These are phyloP conservation scores for Trichoderma citrinoviride DNA, from an alignment of 2,329 filamentous ascomycete species.

Conservation along the genomic window DNA sequence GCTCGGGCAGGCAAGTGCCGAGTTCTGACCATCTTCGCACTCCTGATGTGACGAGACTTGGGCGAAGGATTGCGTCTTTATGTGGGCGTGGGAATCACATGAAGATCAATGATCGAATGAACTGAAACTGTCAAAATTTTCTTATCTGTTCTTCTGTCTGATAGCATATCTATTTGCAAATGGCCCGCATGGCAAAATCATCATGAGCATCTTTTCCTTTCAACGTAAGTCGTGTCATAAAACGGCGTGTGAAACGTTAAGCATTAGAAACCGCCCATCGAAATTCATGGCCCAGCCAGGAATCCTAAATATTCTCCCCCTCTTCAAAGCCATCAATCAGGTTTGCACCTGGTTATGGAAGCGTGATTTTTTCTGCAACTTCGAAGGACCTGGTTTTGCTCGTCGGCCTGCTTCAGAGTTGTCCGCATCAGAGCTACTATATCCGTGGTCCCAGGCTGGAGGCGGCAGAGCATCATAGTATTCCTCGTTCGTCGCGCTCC, in stretches of 20 bases:
- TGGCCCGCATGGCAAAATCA: conserved; percentile 13
- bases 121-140: not conserved
- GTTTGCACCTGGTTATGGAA: conserved; percentile 5
- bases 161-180: conserved; percentile 12
- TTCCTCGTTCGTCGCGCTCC: not conserved
- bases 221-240: conserved; percentile 19
- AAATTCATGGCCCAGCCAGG: not conserved
- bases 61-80: not conserved
- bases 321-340: not conserved
- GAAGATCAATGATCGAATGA: not conserved
- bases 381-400: conserved; percentile 8
- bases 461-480: conserved; percentile 3
- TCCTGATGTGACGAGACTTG: not conserved
- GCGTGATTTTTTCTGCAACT: conserved; percentile 16
- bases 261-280: conserved; percentile 1
- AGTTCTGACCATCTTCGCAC: not conserved
- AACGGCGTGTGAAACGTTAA: conserved; percentile 19
- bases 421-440: conserved; percentile 21
- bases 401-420: not conserved
- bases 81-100: not conserved
- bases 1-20: not conserved
- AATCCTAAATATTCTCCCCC: not conserved
- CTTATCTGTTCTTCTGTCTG: not conserved
- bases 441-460: conserved; percentile 11
- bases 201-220: not conserved